Evolutionary conservation across 768 basidiomycete genomes (phyloP).

Genomic region (Dictyophora rubrovolvata): DNA sequence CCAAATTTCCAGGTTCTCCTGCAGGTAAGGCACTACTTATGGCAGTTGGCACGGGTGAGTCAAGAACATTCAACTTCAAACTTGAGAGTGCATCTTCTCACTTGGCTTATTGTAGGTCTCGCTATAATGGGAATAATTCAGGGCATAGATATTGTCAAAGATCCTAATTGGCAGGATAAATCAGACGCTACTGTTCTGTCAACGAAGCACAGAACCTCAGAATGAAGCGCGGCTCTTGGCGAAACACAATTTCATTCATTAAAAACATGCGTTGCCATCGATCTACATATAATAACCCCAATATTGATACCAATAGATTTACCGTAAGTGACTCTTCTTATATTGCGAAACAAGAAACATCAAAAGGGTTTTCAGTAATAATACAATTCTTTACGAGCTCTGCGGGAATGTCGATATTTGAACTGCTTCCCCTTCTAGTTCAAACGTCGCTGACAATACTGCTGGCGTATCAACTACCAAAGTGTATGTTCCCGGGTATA

Average conservation of each 20-base stretch:
- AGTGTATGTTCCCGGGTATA: slow-evolving; percentile 36
- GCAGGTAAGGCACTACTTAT: slow-evolving; percentile 53
- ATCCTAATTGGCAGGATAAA: not conserved
- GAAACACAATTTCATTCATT: no score
- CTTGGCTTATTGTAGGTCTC: not conserved
- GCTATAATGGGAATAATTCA: not conserved
- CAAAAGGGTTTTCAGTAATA: slow-evolving; percentile 21
- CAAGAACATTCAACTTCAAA: not conserved
- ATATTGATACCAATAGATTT: no score
- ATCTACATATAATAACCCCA: no score
- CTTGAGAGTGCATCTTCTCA: not conserved
- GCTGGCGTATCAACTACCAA: slow-evolving; percentile 32
- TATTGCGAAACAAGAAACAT: no score
- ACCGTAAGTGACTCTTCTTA: no score
- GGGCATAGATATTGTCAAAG: not conserved
- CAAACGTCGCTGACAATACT: slow-evolving; percentile 31
- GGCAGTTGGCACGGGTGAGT: slow-evolving; percentile 52
- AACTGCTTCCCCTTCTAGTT: slow-evolving; percentile 30
- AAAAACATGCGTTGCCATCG: no score
- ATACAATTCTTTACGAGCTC: slow-evolving; percentile 15
- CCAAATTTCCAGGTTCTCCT: slow-evolving; percentile 48
- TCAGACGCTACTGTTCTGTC: no score
- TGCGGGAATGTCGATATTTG: slow-evolving; percentile 35
- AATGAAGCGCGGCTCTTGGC: no score
- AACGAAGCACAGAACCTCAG: no score